These are phyloP conservation scores for Glarea lozoyensis DNA, from an alignment of 495 filamentous ascomycete genomes.

Conservation along the genomic window DNA sequence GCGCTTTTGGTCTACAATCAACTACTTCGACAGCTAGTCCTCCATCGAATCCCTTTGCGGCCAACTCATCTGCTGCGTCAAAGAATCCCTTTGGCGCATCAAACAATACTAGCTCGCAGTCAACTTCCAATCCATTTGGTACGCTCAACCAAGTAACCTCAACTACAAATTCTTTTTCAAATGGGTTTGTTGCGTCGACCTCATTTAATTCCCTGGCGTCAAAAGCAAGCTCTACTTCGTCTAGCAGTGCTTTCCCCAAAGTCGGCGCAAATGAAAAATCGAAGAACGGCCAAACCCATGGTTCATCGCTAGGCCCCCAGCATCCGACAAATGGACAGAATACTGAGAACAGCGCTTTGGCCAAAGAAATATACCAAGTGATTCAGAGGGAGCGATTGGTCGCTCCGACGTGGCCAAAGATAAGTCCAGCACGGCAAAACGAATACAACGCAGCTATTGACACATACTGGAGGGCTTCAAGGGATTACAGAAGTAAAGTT, in stretches of 20 bases:
- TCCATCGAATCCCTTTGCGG: slow-evolving; percentile 1
- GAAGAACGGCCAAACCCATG: neutral
- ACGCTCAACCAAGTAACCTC: neutral
- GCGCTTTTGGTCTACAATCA: slow-evolving; percentile 8
- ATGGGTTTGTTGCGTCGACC: neutral
- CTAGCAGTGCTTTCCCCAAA: neutral
- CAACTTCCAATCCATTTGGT: neutral
- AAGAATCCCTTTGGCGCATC: slow-evolving; percentile 2
- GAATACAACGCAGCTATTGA: slow-evolving; percentile 34
- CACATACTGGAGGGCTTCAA: slow-evolving; percentile 36
- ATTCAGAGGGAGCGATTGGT: slow-evolving; percentile 7
- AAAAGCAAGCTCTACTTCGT: neutral
- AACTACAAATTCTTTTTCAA: too few species aligned
- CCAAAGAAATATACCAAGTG: slow-evolving; percentile 8
- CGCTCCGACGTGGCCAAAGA: slow-evolving; percentile 31
- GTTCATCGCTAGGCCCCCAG: neutral
- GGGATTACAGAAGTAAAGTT: slow-evolving; percentile 59
- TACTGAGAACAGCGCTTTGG: neutral
- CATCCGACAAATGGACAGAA: neutral
- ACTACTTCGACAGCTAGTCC: neutral
- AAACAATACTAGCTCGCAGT: neutral
- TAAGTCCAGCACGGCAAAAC: slow-evolving; percentile 27
- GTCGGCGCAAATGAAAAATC: neutral
- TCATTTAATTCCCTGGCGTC: neutral
- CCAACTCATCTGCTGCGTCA: neutral